Conservation (phyloP, 2,329 filamentous ascomycete genomes). For the Colletotrichum sp. region DNA sequence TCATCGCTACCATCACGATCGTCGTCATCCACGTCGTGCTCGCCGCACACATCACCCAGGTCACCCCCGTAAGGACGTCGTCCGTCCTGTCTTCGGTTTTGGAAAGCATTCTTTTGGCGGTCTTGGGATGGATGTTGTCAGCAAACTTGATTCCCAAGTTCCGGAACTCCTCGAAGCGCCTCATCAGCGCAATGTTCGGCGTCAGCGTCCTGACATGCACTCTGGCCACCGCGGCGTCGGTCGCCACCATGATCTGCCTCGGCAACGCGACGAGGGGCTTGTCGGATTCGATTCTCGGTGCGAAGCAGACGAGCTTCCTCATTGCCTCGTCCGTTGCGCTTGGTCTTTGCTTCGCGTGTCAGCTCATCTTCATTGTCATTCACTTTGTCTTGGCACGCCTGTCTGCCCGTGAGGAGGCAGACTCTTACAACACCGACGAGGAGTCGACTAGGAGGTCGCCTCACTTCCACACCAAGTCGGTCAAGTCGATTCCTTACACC, state of each 20-base stretch:
- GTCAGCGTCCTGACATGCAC: slow-evolving; percentile 44
- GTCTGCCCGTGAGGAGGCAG: slow-evolving; percentile 28
- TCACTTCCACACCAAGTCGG: slow-evolving; percentile 51
- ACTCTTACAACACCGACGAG: slow-evolving; percentile 35
- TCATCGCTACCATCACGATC: slow-evolving; percentile 42
- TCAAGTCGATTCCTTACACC: slow-evolving; percentile 61
- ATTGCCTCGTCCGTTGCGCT: slow-evolving; percentile 50
- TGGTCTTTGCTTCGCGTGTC: slow-evolving; percentile 48
- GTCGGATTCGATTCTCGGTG: slow-evolving; percentile 35
- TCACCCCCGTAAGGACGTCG: slow-evolving; percentile 34
- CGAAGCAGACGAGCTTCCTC: slow-evolving; percentile 40
- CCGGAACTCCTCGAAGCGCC: slow-evolving; percentile 23
- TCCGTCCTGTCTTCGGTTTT: slow-evolving; percentile 43
- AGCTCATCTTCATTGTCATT: slow-evolving; percentile 53
- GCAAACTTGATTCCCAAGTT: slow-evolving; percentile 30
- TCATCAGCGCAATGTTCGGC: slow-evolving; percentile 40
- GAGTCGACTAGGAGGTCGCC: slow-evolving; percentile 33
- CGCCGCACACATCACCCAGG: slow-evolving; percentile 35
- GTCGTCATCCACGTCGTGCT: slow-evolving; percentile 46
- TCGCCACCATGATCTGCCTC: slow-evolving; percentile 47
- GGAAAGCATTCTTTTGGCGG: slow-evolving; percentile 40
- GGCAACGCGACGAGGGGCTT: slow-evolving; percentile 34
- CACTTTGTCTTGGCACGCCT: slow-evolving; percentile 46
- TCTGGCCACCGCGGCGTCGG: slow-evolving; percentile 49
- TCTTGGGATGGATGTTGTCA: slow-evolving; percentile 36